Percentiles rank a stretch among this genome's conserved stretches.
Conservation (phyloP, 331 rosid genomes). For the Erythrophleum ivorense region DNA sequence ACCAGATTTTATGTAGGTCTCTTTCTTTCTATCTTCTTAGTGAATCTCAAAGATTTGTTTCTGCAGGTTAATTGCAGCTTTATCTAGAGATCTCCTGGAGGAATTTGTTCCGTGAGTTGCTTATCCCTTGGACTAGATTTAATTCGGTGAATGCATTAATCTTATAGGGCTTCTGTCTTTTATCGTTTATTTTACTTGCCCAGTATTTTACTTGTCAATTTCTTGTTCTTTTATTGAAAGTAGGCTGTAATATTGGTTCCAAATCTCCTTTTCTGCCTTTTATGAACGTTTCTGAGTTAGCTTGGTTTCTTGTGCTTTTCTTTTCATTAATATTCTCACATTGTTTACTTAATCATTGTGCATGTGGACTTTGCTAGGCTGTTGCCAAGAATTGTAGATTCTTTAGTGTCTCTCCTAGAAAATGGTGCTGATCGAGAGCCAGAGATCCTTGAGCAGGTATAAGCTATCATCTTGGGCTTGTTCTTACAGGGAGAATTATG, state of each 20-base stretch:
- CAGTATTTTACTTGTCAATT: constrained; percentile 26
- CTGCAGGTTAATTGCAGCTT: constrained; percentile 78
- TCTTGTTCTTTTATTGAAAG: background rate
- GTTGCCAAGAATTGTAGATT: constrained; percentile 68
- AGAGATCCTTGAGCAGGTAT: constrained; percentile 87
- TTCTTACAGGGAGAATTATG: constrained; percentile 21
- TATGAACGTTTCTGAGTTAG: constrained; percentile 28
- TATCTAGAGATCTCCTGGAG: constrained; percentile 81
- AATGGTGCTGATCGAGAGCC: constrained; percentile 91
- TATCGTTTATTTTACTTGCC: background rate
- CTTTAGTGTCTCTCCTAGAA: constrained; percentile 74
- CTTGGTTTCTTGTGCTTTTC: constrained; percentile 21
- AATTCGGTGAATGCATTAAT: background rate
- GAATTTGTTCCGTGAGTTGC: constrained; percentile 87
- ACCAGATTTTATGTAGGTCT: background rate
- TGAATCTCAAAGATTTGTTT: constrained; percentile 34
- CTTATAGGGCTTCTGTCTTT: background rate
- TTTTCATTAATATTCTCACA: constrained; percentile 21
- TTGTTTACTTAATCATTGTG: constrained; percentile 35
- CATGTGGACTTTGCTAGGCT: constrained; percentile 56
- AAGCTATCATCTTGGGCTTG: constrained; percentile 18
- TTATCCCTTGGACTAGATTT: constrained; percentile 37
- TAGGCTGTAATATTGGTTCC: background rate
- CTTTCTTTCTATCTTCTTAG: background rate
- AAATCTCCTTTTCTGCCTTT: background rate